phyloP scores from a whole-genome alignment of 495 filamentous ascomycete species.

The Neurospora sp. region DNA sequence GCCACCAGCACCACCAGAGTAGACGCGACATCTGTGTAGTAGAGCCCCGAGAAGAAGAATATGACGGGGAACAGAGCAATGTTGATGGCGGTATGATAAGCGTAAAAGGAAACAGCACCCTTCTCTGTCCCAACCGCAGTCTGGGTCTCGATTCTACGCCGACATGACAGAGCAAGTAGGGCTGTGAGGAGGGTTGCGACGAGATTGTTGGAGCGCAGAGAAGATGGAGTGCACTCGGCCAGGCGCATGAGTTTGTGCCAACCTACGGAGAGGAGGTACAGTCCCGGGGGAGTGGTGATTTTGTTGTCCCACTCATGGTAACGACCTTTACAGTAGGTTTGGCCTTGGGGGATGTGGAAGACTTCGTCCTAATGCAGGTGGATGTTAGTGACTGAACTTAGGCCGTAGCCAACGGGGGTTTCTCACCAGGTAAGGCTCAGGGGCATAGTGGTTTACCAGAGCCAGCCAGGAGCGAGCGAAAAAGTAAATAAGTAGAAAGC shows the following conservation, averaged over 20 bases:
- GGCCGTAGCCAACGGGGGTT: background rate
- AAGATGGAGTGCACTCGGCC: constrained; percentile 32
- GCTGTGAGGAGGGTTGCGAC: constrained; percentile 32
- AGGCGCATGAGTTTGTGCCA: constrained; percentile 20
- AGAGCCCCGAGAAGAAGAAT: constrained; percentile 91
- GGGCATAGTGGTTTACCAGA: constrained; percentile 41
- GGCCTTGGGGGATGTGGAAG: constrained; percentile 89
- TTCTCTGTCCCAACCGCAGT: background rate
- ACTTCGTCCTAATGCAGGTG: constrained; percentile 62
- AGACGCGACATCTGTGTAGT: constrained; percentile 82
- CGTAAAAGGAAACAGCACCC: constrained; percentile 13
- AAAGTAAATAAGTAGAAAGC: constrained; percentile 10
- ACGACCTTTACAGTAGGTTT: constrained; percentile 67
- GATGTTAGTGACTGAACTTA: constrained; percentile 4
- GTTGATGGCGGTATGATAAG: constrained; percentile 62
- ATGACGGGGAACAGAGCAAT: constrained; percentile 79
- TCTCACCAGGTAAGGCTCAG: constrained; percentile 73
- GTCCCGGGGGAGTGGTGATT: constrained; percentile 88
- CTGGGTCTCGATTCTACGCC: constrained; percentile 19
- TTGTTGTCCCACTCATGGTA: constrained; percentile 87
- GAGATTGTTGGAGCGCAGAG: constrained; percentile 44
- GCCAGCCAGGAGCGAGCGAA: constrained; percentile 21
- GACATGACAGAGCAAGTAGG: constrained; percentile 24
- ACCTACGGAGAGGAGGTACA: constrained; percentile 54
- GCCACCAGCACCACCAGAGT: constrained; percentile 56